A percentile compares a stretch with the other conserved stretches of the same genome.
Evolutionary conservation across 192 early-diverging fungal genomes (phyloP).

Genomic region (Mortierella claussenii): DNA sequence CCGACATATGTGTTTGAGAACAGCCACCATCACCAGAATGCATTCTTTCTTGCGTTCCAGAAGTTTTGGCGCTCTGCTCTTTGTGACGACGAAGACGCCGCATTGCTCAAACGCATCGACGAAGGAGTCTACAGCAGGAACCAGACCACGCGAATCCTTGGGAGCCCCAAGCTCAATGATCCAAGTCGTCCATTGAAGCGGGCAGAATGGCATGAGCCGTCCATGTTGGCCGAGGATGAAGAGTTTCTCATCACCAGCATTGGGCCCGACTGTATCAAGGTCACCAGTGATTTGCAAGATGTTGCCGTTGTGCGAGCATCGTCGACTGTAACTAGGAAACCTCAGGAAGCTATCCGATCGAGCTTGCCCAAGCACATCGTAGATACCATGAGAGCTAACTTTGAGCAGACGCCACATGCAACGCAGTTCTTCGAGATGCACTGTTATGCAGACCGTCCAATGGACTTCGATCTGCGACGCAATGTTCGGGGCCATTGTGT

Average conservation of each 20-base stretch:
- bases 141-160: constrained; percentile 15
- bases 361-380: constrained; percentile 9
- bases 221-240: constrained; percentile 5
- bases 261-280: constrained; percentile 6
- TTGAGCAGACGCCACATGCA: not conserved
- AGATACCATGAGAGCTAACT: constrained; percentile 9
- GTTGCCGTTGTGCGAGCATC: too few relatives aligned
- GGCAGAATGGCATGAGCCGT: constrained; percentile 20
- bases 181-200: not conserved
- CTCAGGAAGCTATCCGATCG: not conserved
- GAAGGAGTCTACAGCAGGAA: constrained; percentile 12
- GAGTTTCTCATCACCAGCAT: constrained; percentile 25
- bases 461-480: constrained; percentile 7
- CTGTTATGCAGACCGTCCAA: constrained; percentile 1
- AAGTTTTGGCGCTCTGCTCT: not conserved
- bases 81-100: not conserved
- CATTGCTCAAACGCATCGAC: constrained; percentile 17
- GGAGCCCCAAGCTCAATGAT: constrained; percentile 15
- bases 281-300: too few relatives aligned
- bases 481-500: constrained; percentile 6
- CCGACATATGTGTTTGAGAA: constrained; percentile 10
- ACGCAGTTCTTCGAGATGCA: too few relatives aligned
- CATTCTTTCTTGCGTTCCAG: constrained; percentile 8
- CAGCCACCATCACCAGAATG: constrained; percentile 12
- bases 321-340: too few relatives aligned